phyloP scores from a whole-genome alignment of 2,329 filamentous ascomycete genomes.

The Penicillium nordicum region DNA sequence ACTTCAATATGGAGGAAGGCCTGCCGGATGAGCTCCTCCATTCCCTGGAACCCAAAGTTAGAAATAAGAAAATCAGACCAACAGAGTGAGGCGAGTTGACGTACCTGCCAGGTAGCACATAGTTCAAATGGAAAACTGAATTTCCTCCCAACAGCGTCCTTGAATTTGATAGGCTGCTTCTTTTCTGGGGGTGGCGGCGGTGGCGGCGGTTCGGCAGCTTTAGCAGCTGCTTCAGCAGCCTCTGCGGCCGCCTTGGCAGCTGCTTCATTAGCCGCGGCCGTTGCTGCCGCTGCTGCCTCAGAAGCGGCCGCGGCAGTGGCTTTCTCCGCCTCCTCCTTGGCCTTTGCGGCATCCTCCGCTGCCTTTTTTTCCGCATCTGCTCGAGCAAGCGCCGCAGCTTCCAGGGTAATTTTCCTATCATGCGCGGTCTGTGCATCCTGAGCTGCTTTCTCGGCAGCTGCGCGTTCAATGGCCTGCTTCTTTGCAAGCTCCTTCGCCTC shows the following conservation, averaged over 20 bases:
- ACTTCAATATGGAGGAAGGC: slow-evolving; percentile 76
- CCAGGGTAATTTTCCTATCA: slow-evolving; percentile 42
- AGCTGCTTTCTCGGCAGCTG: slow-evolving; percentile 41
- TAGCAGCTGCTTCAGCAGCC: slow-evolving; percentile 31
- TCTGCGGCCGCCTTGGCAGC: slow-evolving; percentile 34
- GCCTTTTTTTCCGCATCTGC: slow-evolving; percentile 46
- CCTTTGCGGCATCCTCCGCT: slow-evolving; percentile 49
- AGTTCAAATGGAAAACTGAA: slow-evolving; percentile 88
- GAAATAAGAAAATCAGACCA: slow-evolving; percentile 21
- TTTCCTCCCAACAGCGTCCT: slow-evolving; percentile 85
- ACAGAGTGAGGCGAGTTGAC: slow-evolving; percentile 23
- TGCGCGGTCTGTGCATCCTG: slow-evolving; percentile 39
- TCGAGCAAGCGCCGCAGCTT: slow-evolving; percentile 48
- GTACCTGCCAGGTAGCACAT: slow-evolving; percentile 78
- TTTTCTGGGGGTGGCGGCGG: slow-evolving; percentile 50
- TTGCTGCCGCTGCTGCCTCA: slow-evolving; percentile 39
- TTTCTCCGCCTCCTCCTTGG: slow-evolving; percentile 45
- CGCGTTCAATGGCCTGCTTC: slow-evolving; percentile 49
- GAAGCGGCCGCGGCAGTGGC: slow-evolving; percentile 39
- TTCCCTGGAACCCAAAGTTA: slow-evolving; percentile 55
- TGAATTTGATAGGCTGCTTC: slow-evolving; percentile 79
- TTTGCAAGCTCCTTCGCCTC: slow-evolving; percentile 38
- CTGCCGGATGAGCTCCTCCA: slow-evolving; percentile 83
- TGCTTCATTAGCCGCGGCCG: slow-evolving; percentile 37
- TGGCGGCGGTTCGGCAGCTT: slow-evolving; percentile 29